Conservation (phyloP, 202 grass and related monocot species). For the Saccharum hybrid region DNA sequence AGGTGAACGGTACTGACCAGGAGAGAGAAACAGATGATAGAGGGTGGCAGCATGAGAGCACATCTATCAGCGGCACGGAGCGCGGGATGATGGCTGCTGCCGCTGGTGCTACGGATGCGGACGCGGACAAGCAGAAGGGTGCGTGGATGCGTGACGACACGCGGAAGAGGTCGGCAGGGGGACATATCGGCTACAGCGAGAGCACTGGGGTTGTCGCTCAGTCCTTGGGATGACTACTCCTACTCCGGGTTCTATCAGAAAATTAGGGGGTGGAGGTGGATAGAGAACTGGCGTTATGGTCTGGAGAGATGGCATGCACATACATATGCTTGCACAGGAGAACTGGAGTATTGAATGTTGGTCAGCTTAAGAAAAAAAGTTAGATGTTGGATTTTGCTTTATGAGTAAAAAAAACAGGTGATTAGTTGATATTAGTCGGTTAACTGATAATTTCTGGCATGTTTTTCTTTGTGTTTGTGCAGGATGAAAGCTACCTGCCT, state of each 20-base stretch:
- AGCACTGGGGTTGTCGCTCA: slow-evolving; percentile 50
- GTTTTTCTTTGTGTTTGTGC: not conserved
- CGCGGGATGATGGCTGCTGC: slow-evolving; percentile 17
- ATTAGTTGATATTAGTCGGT: not conserved
- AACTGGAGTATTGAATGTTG: not conserved
- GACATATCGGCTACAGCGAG: slow-evolving; percentile 41
- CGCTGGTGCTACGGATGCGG: slow-evolving; percentile 8
- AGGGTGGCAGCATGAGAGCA: not conserved
- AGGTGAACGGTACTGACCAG: slow-evolving; percentile 16
- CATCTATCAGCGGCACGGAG: slow-evolving; percentile 11
- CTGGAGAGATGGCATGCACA: not conserved
- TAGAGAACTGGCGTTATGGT: not conserved
- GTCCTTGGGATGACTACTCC: slow-evolving; percentile 22
- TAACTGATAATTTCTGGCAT: not conserved
- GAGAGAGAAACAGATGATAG: not conserved
- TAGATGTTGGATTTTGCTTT: not conserved
- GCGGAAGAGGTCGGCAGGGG: slow-evolving; percentile 48
- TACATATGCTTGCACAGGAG: not conserved
- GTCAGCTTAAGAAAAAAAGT: not conserved
- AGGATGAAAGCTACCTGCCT: too few relatives aligned
- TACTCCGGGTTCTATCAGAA: slow-evolving; percentile 31
- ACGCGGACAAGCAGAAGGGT: slow-evolving; percentile 49
- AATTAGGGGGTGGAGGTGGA: not conserved
- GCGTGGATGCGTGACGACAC: slow-evolving; percentile 49
- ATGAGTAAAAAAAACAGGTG: not conserved